A percentile compares a stretch with the other conserved stretches of the same genome.
phyloP scores from a whole-genome alignment of 768 basidiomycete species.

The Trametes punicea region DNA sequence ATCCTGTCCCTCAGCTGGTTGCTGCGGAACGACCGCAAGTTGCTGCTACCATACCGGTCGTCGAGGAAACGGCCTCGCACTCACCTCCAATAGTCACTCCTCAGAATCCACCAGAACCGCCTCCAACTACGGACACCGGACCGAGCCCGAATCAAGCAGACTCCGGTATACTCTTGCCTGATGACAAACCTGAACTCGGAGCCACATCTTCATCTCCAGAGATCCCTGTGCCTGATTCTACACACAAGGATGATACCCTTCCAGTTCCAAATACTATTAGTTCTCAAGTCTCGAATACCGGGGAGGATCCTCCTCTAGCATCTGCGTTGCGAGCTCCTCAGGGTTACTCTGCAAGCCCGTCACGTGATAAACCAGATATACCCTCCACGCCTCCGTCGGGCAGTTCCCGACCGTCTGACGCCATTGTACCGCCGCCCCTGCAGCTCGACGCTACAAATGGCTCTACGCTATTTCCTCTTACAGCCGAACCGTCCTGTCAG shows the following conservation, averaged over 20 bases:
- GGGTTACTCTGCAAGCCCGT: not conserved
- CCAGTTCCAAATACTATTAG: not conserved
- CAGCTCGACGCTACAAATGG: conserved; percentile 7
- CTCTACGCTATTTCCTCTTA: conserved; percentile 3
- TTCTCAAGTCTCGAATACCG: not conserved
- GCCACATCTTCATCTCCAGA: not conserved
- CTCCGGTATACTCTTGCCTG: too few relatives aligned
- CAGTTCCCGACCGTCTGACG: not conserved
- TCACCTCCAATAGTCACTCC: too few relatives aligned
- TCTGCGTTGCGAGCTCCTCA: not conserved
- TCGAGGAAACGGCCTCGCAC: too few relatives aligned
- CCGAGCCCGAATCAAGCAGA: not conserved
- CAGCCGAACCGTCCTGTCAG: not conserved
- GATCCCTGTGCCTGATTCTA: not conserved
- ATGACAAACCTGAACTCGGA: not conserved
- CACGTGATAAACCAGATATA: not conserved
- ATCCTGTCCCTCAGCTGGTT: not conserved
- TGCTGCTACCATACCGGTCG: not conserved
- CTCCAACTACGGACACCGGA: too few relatives aligned
- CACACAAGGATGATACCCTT: not conserved
- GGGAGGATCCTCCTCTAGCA: not conserved
- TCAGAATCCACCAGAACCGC: too few relatives aligned
- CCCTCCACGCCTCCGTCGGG: not conserved
- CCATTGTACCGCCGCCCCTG: conserved; percentile 3
- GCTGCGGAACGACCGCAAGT: too few relatives aligned